Evolutionary conservation across 352 stramenopile genomes (phyloP), one percentile per base, ranked within the genome.

Genomic region (Globisporangium echinulatum): DNA sequence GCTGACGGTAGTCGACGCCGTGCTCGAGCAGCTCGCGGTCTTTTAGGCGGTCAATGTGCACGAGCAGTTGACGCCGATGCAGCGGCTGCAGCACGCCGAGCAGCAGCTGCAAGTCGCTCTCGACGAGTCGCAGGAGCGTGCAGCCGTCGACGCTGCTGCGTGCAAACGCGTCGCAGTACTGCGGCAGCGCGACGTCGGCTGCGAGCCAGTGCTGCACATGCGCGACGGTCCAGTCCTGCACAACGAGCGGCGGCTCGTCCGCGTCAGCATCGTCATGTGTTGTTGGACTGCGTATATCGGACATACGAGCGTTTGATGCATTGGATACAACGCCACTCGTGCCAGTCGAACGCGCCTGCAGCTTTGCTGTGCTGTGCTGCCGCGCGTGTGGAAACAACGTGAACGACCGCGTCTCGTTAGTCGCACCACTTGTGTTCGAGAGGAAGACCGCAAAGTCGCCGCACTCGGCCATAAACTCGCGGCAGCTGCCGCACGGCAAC

Each of bases 401-500:
- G 33, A 74, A 86, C 36, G 81, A 87, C 36, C 63, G 66, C 13
- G 79, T 91, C 42, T 87, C 71, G 19, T 85, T 69, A 5, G 61
- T 77, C 13, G 82, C 66, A 4, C 74, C 67, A 15, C 72, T 52
- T 7, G 60, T 69, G 48, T 87, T 88, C 15, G 89, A 66, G 11
- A 93, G 59, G 56, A 85, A 88, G 11, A 93, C 60, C 10, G 79
- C 77, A 40, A 91, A 93, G 42, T 92, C 79, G n/a, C 82, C 84
- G 54, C 74, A 82, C 4, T 79, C 69, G 10, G 78, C 80, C 53
- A 91, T 61, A 17, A 90, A 76, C 58, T 93, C 76, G 11, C 84
- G 82, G 67, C 82, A 93, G 39, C 33, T 55, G 19, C 83, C 83
- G 33, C 81, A 93, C 15, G 81, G 82, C 6, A 75, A 81, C 15